phyloP scores from a whole-genome alignment of 2,329 filamentous ascomycete species.

The Didymella arachidicola region DNA sequence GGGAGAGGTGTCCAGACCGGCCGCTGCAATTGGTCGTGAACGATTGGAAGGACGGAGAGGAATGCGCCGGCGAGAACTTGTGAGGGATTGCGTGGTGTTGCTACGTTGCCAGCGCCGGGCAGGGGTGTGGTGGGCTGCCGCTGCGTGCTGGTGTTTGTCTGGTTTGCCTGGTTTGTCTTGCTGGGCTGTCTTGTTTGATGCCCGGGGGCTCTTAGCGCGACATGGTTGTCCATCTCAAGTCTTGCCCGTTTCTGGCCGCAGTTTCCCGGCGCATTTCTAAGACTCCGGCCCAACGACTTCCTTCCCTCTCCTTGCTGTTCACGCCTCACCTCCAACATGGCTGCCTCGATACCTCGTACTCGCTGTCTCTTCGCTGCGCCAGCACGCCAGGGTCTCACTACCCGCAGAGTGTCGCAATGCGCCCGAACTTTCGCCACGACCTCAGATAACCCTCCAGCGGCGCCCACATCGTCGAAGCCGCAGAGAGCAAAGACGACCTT shows the following conservation, averaged over 20 bases:
- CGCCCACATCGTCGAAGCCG: slow-evolving; percentile 36
- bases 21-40: slow-evolving; percentile 15
- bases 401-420: slow-evolving; percentile 26
- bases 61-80: slow-evolving; percentile 19
- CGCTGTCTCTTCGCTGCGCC: slow-evolving; percentile 41
- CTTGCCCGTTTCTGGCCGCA: not conserved
- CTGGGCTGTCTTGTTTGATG: no score
- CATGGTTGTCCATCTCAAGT: no score
- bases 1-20: slow-evolving; percentile 12
- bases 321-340: slow-evolving; percentile 31
- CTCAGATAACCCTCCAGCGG: slow-evolving; percentile 37
- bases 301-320: slow-evolving; percentile 4
- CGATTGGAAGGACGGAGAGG: slow-evolving; percentile 12
- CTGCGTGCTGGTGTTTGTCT: slow-evolving; percentile 24
- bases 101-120: slow-evolving; percentile 10
- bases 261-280: slow-evolving; percentile 11
- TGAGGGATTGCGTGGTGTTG: slow-evolving; percentile 22
- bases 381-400: slow-evolving; percentile 28
- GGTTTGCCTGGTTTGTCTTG: slow-evolving; percentile 34
- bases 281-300: slow-evolving; percentile 5
- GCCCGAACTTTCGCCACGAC: slow-evolving; percentile 46
- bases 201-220: slow-evolving; percentile 15
- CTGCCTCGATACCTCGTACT: slow-evolving; percentile 44
- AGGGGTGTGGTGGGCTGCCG: slow-evolving; percentile 46
- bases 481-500: slow-evolving; percentile 62